Evolutionary conservation across 2,329 filamentous ascomycete species (phyloP).

Genomic region (Plectosphaerella cucumerina): DNA sequence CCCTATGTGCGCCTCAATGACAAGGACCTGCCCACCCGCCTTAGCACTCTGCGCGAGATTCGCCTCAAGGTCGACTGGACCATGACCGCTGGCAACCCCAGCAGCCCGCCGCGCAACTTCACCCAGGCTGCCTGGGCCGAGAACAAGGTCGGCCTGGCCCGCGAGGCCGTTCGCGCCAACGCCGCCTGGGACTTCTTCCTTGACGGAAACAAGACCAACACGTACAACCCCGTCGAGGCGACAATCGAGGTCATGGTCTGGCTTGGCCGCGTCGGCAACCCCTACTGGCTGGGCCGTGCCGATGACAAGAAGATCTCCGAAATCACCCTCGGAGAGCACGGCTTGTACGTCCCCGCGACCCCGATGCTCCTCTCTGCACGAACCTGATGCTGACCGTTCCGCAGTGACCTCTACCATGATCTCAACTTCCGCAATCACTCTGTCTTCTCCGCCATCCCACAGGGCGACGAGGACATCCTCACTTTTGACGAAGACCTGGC

Average conservation of each 20-base stretch:
- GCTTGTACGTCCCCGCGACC: conserved; percentile 24
- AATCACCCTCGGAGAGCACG: conserved; percentile 17
- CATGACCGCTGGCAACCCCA: conserved; percentile 18
- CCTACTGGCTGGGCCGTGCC: background rate
- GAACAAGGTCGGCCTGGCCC: conserved; percentile 16
- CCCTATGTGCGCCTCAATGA: conserved; percentile 26
- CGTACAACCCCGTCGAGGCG: conserved; percentile 20
- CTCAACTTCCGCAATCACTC: conserved; percentile 21
- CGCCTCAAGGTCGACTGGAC: conserved; percentile 21
- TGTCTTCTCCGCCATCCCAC: conserved; percentile 24
- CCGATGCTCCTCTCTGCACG: background rate
- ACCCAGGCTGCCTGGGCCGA: conserved; percentile 11
- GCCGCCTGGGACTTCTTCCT: conserved; percentile 28
- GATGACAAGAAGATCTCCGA: conserved; percentile 7
- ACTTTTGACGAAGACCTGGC: conserved; percentile 23
- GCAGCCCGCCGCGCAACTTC: conserved; percentile 15
- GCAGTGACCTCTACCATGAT: conserved; percentile 21
- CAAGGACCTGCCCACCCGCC: conserved; percentile 17
- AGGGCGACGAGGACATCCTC: conserved; percentile 15
- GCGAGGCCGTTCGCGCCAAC: conserved; percentile 18
- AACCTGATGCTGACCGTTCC: background rate
- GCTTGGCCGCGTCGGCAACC: conserved; percentile 21
- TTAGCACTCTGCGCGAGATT: conserved; percentile 23
- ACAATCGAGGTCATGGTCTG: conserved; percentile 28
- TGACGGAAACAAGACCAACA: conserved; percentile 18